Conservation (phyloP, 208 protist species). For the Angomonas deanei region DNA sequence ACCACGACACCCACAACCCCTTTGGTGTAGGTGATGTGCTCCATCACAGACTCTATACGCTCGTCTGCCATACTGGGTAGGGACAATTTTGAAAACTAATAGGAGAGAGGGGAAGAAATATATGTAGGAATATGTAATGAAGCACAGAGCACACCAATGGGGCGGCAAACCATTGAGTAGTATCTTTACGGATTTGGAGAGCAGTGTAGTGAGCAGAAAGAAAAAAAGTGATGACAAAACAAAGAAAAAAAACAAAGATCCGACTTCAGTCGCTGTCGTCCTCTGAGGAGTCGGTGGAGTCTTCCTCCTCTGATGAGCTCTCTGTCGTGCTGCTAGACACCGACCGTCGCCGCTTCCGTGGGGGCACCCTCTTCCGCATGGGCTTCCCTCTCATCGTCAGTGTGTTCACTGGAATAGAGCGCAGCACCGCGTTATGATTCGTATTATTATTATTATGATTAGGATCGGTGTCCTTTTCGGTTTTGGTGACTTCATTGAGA, state of each 20-base stretch:
- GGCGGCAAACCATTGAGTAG: too few relatives aligned
- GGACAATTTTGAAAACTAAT: not conserved
- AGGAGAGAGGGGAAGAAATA: not conserved
- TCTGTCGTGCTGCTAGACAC: not conserved
- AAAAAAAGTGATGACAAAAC: slow-evolving; percentile 10
- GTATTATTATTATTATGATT: too few relatives aligned
- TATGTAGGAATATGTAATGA: too few relatives aligned
- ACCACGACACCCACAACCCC: slow-evolving; percentile 77
- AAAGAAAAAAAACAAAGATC: slow-evolving; percentile 8
- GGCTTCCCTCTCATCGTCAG: too few relatives aligned
- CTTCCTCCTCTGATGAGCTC: not conserved
- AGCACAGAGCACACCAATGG: not conserved
- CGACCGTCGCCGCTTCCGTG: not conserved
- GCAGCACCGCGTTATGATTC: too few relatives aligned
- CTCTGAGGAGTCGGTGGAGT: not conserved
- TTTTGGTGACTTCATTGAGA: not conserved
- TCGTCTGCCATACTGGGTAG: slow-evolving; percentile 30
- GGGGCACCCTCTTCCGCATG: too few relatives aligned
- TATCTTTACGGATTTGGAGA: not conserved
- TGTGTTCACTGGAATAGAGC: too few relatives aligned
- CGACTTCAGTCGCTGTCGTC: not conserved
- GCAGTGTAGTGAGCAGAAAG: not conserved
- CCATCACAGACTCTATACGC: slow-evolving; percentile 65
- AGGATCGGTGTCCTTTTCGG: not conserved
- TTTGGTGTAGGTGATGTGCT: slow-evolving; percentile 83